These are phyloP conservation scores for Punica granatum DNA, from an alignment of 345 rosid species.

Conservation along the genomic window DNA sequence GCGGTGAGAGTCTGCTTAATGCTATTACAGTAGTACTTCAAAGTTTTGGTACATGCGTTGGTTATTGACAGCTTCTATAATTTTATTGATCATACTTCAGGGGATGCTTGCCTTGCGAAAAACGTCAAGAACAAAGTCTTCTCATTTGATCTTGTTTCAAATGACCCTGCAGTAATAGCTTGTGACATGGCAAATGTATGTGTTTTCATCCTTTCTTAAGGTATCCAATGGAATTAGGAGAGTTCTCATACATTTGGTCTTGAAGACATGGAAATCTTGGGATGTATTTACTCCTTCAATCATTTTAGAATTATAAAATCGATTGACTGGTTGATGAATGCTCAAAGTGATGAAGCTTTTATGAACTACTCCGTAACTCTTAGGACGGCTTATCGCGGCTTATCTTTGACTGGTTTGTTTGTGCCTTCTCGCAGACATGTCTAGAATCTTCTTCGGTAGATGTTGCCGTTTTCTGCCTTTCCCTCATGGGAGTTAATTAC, in stretches of 20 bases:
- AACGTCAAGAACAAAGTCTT: slow-evolving; percentile 79
- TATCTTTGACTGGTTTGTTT: background rate
- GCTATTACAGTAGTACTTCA: background rate
- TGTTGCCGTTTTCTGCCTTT: slow-evolving; percentile 88
- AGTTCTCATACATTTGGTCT: background rate
- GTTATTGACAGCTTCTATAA: background rate
- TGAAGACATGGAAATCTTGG: background rate
- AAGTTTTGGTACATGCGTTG: background rate
- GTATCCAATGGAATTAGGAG: background rate
- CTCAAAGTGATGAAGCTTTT: background rate
- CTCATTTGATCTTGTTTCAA: slow-evolving; percentile 89
- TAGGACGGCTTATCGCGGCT: background rate
- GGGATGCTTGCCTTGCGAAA: slow-evolving; percentile 81
- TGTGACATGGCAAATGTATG: slow-evolving; percentile 91
- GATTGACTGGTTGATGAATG: background rate
- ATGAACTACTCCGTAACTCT: background rate
- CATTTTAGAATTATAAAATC: background rate
- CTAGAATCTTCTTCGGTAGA: slow-evolving; percentile 67
- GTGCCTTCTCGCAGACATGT: slow-evolving; percentile 43
- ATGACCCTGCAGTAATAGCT: slow-evolving; percentile 69
- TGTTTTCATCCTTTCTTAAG: background rate
- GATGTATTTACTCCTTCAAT: background rate
- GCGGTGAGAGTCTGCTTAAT: slow-evolving; percentile 50
- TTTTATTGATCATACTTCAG: slow-evolving; percentile 22
- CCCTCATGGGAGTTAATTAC: slow-evolving; percentile 90